These are phyloP conservation scores for Colletotrichum simmondsii DNA, from an alignment of 2,329 filamentous ascomycete genomes.

Conservation along the genomic window DNA sequence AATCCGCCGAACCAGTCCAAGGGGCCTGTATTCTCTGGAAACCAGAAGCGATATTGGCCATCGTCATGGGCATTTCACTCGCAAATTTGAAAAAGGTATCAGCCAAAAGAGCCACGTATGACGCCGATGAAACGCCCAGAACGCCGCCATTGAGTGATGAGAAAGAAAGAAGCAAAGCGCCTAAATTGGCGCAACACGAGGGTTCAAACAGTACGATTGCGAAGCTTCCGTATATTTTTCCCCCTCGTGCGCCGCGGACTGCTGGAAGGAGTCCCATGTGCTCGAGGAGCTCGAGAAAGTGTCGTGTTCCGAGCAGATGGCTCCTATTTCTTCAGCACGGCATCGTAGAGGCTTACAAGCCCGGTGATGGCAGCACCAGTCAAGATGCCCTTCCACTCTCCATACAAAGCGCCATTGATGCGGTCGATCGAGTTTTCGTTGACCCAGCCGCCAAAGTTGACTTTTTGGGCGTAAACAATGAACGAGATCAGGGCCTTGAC, in stretches of 20 bases:
- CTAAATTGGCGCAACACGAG: not conserved
- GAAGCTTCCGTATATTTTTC: not conserved
- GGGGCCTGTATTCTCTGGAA: not conserved
- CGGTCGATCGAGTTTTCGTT: slow-evolving; percentile 68
- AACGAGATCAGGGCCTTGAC: slow-evolving; percentile 85
- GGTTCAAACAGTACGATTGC: not conserved
- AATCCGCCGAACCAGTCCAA: not conserved
- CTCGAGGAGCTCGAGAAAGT: not conserved
- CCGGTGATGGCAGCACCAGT: slow-evolving; percentile 76
- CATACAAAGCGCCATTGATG: slow-evolving; percentile 75
- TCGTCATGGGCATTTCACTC: not conserved
- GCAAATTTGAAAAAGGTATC: slow-evolving; percentile 28
- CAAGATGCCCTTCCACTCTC: slow-evolving; percentile 76
- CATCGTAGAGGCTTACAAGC: slow-evolving; percentile 80
- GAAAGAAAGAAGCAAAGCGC: not conserved
- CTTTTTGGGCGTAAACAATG: slow-evolving; percentile 79
- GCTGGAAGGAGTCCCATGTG: too few relatives aligned
- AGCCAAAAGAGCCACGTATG: slow-evolving; percentile 30
- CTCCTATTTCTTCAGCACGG: slow-evolving; percentile 74
- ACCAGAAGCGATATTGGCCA: not conserved
- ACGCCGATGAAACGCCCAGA: slow-evolving; percentile 33
- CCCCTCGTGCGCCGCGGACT: not conserved
- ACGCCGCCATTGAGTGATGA: slow-evolving; percentile 33
- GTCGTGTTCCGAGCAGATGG: not conserved
- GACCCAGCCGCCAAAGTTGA: slow-evolving; percentile 71